Base-by-base conservation (phyloP, 2,329 filamentous ascomycete species). In the Fusarium beomiforme region DNA sequence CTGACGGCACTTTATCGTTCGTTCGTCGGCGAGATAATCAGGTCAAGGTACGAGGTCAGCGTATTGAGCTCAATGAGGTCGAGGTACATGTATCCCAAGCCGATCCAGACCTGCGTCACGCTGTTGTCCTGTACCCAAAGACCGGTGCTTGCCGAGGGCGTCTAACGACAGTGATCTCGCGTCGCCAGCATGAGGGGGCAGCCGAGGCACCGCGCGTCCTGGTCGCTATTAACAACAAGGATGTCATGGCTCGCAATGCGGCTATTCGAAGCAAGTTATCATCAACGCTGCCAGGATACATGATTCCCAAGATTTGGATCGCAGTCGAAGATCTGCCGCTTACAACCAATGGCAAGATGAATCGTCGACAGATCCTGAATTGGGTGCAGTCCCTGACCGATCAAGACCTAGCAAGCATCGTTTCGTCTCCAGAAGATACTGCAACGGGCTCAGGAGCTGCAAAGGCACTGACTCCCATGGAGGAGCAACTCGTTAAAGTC, bases 31-130 rank as follows among this genome's bases (percentile, higher is more conserved):
- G 71, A 23, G 77, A 79, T 44, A 54, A 57, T 10, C 76, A 79
- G 47, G 69, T 78, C 29, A 79, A 79, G 65, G 59, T 79, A 23
- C 69, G 68, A 19, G 76, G 77, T 9, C 75, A 78, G 36, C 69
- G 76, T 17, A 44, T 58, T 33, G 60, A 64, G 41, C 54, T 58
- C 17, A 44, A 46, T 26, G 54, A 64, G 46, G 26, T 64, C 21
- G 46, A 64, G 43, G n/a, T 51, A 16, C 33, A 51, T 51, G 33
- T 51, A 36, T 51, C 33, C 17, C 47, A 51, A 37, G 47, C 47
- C 13, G 50, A 54, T 23, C 13, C 24, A 41, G 50, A 54, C 24
- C 50, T 54, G 6, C 36, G 23, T 17, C 50, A 54, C 23, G 10
- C 36, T 29, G 26, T 54, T 5, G 49, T 39, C 8, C 17, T 51